A percentile compares a stretch with the other conserved stretches of the same genome.
phyloP scores from a whole-genome alignment of 495 filamentous ascomycete genomes.

The Penicillium lividum region DNA sequence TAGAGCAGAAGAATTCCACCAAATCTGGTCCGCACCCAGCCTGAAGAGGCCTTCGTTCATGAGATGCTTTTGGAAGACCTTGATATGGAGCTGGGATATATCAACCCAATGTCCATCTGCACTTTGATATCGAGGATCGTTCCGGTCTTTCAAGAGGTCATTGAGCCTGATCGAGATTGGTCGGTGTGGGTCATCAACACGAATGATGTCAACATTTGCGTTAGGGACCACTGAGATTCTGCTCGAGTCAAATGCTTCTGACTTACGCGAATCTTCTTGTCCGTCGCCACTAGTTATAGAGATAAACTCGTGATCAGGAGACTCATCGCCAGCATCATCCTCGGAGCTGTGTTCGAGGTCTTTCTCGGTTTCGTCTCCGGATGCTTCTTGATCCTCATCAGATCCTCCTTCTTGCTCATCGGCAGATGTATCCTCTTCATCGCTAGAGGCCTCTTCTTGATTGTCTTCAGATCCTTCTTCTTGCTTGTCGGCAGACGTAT shows the following conservation, averaged over 20 bases:
- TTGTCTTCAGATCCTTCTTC: background rate
- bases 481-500: background rate
- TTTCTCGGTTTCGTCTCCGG: background rate
- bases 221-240: slow-evolving; percentile 10
- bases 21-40: slow-evolving; percentile 1
- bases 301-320: background rate
- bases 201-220: slow-evolving; percentile 9
- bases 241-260: slow-evolving; percentile 1
- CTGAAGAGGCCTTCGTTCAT: background rate
- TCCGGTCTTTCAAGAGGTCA: slow-evolving; percentile 9
- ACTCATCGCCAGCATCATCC: background rate
- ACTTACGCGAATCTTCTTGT: background rate
- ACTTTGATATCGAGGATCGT: background rate
- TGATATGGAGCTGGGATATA: slow-evolving; percentile 3
- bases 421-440: background rate
- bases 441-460: background rate
- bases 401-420: background rate
- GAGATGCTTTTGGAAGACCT: background rate
- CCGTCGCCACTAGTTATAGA: background rate
- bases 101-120: slow-evolving; percentile 14
- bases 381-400: no score
- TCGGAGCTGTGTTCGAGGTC: background rate
- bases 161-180: slow-evolving; percentile 12
- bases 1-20: slow-evolving; percentile 2
- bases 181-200: slow-evolving; percentile 1